Base-by-base conservation (phyloP, 225 moss, liverwort and hornwort genomes). In the Rhytidiadelphus loreus region DNA sequence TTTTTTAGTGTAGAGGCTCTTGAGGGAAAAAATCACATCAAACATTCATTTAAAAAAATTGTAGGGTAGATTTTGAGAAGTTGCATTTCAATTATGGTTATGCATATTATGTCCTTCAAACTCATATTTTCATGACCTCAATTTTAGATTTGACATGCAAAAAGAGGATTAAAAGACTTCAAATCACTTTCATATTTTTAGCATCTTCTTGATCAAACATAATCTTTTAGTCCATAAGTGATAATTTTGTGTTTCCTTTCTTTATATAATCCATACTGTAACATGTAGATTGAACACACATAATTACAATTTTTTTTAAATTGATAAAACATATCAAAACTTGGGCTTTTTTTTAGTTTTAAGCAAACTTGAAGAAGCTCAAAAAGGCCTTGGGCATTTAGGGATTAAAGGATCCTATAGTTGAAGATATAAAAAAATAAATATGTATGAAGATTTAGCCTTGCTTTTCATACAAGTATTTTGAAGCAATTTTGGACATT, bases 51-150 rank as follows among this genome's bases (percentile, higher is more conserved):
- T 8, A 1, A 53, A 12, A 22, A 8, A 53, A 22, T 5, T 35
- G 0, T 33, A 52, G 0, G 22, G 13, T 52, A 52, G 35, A 35
- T 52, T 50, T 52, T 22, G 13, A 76, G 5, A 76, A 76, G 21
- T 0, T 3, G 0, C 52, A 76, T 33, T 44, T 13, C 1, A 25
- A 52, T 13, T 52, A 8, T 8, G 0, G 8, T 33, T 22, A 13
- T 21, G 21, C 5, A 52, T 52, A 13, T 52, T 50, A 33, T 13
- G 10, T 14, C 23, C 14, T 13, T 52, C 9, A 35, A 23, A 35
- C 8, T 52, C 1, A 22, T 33, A 19, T 33, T 76, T 52, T 22
- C 4, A 50, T 30, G 5, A 52, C 12, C 3, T 52, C 13, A 9
- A 23, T 53, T 52, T 76, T 14, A 13, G 8, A 76, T 52, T 76